Evolutionary conservation across 1,284 basidiomycete species (phyloP), one percentile per base, ranked within the genome.

Genomic region (Austropuccinia psidii): DNA sequence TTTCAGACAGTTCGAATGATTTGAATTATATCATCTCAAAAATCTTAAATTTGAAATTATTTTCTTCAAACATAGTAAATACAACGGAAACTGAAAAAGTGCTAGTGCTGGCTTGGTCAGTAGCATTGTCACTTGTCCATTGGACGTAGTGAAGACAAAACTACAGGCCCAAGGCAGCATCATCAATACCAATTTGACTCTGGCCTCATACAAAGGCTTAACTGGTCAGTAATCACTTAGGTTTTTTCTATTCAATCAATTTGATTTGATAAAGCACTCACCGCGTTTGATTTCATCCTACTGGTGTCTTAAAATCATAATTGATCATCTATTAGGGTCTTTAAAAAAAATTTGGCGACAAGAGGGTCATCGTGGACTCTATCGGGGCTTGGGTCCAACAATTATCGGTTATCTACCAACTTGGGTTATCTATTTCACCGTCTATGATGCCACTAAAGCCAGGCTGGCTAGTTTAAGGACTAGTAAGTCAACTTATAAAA

Each of bases 401-500:
- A 86, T 97, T 74, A 85, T 93, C 5, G 93, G 93, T 7, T 96
- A 97, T 82, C 86, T 97, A 47, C 93, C 93, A 29, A 97, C 93
- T 9, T 96, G 93, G 93, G 93, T 92, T 31, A 97, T 97, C 77
- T 97, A 96, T 82, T 97, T 97, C 81, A 88, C 91, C n/a, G 91
- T 97, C 21, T 96, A 96, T 82, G 93, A 97, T 82, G 87, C 89
- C 75, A 90, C 93, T 81, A 96, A 96, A 84, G 86, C 86, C 29
- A 82, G 84, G 41, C 88, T 93, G 78, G 90, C 90, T 49, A 87
- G 88, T 76, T 78, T 78, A 79, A 81, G 74, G 78, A 76, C 67
- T 21, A 74, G 60, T 52, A 21, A 45, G 55, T 55, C 55, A 27
- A 45, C n/a, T n/a, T n/a, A n/a, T n/a, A n/a, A n/a, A n/a, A n/a